Percentiles rank a stretch among this genome's conserved stretches.
Evolutionary conservation across 2,329 filamentous ascomycete species (phyloP).

Genomic region (Tolypocladium ophioglossoides): DNA sequence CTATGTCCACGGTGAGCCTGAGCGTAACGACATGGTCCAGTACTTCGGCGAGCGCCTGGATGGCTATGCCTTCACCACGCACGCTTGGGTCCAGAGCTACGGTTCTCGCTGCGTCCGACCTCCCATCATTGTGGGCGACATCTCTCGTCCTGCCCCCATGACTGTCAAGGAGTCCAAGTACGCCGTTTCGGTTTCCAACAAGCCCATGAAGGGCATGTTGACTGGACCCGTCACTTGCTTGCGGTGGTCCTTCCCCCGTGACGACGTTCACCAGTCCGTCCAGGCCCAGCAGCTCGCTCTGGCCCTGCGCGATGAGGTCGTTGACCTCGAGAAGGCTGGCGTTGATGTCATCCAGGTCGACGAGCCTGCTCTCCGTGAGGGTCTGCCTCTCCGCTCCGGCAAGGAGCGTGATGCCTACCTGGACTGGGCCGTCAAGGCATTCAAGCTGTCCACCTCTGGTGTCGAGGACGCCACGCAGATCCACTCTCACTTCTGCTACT

Average conservation of each 20-base stretch:
- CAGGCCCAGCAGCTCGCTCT: slow-evolving; percentile 98
- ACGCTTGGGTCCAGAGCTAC: slow-evolving; percentile 98
- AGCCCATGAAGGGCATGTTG: slow-evolving; percentile 99
- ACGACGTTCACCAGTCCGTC: slow-evolving; percentile 97
- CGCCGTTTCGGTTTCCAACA: slow-evolving; percentile 88
- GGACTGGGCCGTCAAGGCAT: slow-evolving; percentile 93
- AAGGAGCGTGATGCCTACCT: slow-evolving; percentile 96
- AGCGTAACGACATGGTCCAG: slow-evolving; percentile 99
- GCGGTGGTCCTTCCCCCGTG: slow-evolving; percentile 99
- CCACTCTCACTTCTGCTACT: slow-evolving; percentile 99
- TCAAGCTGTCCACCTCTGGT: slow-evolving; percentile 89
- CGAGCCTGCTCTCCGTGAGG: slow-evolving; percentile 97
- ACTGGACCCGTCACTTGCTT: slow-evolving; percentile 98
- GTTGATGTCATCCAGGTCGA: slow-evolving; percentile 98
- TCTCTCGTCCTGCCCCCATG: slow-evolving; percentile 94
- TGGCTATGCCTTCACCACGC: slow-evolving; percentile 97
- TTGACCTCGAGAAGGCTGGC: slow-evolving; percentile 94
- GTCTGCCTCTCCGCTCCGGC: slow-evolving; percentile 90
- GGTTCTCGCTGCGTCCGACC: slow-evolving; percentile 97
- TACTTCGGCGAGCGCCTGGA: slow-evolving; percentile 98
- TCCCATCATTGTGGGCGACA: slow-evolving; percentile 96
- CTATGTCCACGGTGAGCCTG: slow-evolving; percentile 95
- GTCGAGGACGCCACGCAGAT: slow-evolving; percentile 96
- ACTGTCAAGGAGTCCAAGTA: slow-evolving; percentile 99
- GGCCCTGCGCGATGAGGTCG: slow-evolving; percentile 93